Evolutionary conservation across 2,329 filamentous ascomycete genomes (phyloP).

Genomic region (Colletotrichum kahawae): DNA sequence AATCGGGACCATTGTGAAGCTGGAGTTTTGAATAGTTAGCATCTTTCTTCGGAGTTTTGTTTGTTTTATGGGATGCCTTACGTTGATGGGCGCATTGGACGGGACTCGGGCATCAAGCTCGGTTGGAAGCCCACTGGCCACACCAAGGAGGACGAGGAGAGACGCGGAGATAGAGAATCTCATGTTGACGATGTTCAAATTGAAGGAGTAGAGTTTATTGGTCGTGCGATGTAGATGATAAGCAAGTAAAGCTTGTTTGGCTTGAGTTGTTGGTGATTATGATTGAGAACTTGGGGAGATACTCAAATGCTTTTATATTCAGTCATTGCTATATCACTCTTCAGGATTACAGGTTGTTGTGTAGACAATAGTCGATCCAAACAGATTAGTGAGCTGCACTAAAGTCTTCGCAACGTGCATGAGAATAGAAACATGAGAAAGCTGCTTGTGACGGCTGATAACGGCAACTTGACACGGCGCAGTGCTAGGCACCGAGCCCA

Average conservation of each 20-base stretch:
- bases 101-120: not conserved
- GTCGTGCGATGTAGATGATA: not conserved
- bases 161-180: not conserved
- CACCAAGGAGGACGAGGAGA: not conserved
- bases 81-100: not conserved
- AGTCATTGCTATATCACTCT: not conserved
- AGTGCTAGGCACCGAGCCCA: not conserved
- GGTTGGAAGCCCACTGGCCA: not conserved
- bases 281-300: not conserved
- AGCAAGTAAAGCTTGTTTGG: not conserved
- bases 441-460: not conserved
- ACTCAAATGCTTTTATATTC: not conserved
- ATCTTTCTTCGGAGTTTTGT: not conserved
- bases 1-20: not conserved
- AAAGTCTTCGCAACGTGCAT: not conserved
- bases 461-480: not conserved
- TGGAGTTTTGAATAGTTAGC: not conserved
- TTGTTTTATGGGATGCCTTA: not conserved
- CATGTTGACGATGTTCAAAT: not conserved
- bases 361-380: accelerated
- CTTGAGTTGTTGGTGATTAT: not conserved
- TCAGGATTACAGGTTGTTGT: accelerated
- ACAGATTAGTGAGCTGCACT: not conserved
- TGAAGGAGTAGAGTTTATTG: not conserved
- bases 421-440: not conserved